Percentiles rank a stretch among this genome's conserved stretches.
phyloP scores from a whole-genome alignment of 106 monocot genomes.

The Dioscorea dumetorum region DNA sequence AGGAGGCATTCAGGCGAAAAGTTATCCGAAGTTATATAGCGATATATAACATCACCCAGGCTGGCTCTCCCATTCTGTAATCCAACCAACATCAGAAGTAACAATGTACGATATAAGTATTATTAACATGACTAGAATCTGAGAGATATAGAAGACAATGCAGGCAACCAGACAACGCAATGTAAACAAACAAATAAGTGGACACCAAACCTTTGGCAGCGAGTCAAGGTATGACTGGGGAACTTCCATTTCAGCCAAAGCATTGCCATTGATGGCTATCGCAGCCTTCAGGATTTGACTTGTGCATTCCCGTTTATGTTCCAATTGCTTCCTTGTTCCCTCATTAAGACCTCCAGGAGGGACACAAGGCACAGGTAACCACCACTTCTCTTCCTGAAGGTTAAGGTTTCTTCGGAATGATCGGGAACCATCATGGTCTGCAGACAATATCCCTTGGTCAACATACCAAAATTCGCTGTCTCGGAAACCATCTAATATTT shows the following conservation, averaged over 20 bases:
- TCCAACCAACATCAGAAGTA: too few species aligned
- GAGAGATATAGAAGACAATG: too few species aligned
- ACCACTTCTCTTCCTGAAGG: constrained; percentile 85
- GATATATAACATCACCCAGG: constrained; percentile 67
- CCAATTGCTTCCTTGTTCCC: constrained; percentile 49
- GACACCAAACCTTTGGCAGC: constrained; percentile 64
- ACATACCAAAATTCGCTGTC: constrained; percentile 88
- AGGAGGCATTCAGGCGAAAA: constrained; percentile 80
- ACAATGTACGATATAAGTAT: too few species aligned
- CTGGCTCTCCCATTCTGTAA: constrained; percentile 66
- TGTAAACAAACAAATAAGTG: neutral
- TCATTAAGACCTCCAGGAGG: constrained; percentile 66
- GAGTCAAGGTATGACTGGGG: constrained; percentile 65
- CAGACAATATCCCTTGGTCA: constrained; percentile 61
- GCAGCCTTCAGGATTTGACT: constrained; percentile 85
- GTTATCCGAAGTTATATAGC: constrained; percentile 69
- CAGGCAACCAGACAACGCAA: neutral
- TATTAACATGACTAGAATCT: too few species aligned
- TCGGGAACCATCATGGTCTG: constrained; percentile 51
- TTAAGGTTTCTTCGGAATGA: constrained; percentile 34
- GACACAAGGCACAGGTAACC: constrained; percentile 79
- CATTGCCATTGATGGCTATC: constrained; percentile 82
- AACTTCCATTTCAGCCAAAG: constrained; percentile 84
- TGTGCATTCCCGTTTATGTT: constrained; percentile 73
- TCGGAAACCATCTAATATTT: constrained; percentile 62